These are phyloP conservation scores for Cladorrhinum samala DNA, from an alignment of 495 filamentous ascomycete species.

Conservation along the genomic window DNA sequence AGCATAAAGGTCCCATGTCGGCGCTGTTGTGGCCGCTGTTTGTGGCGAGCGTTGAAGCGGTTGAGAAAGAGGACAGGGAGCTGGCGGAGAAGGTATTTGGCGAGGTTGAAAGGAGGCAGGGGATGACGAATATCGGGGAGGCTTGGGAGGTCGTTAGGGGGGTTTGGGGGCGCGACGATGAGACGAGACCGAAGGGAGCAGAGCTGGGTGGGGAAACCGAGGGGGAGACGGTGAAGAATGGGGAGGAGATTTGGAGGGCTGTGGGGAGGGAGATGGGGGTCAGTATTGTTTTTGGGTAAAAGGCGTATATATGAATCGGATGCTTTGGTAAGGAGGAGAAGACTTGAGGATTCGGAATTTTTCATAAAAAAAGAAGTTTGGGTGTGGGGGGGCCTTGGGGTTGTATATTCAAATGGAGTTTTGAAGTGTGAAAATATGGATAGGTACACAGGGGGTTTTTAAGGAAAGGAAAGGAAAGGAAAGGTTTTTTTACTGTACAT, in stretches of 20 bases:
- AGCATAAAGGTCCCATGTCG: constrained; percentile 50
- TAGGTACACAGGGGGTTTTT: no score
- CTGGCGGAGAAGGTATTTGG: constrained; percentile 44
- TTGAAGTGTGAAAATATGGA: no score
- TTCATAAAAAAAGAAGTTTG: no score
- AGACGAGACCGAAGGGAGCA: constrained; percentile 1
- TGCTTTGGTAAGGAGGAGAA: no score
- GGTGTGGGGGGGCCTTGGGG: no score
- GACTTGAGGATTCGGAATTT: no score
- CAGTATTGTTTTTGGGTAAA: constrained; percentile 19
- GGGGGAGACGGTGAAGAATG: neutral
- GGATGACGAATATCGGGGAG: constrained; percentile 56
- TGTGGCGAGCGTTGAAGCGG: constrained; percentile 52
- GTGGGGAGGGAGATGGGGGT: constrained; percentile 19
- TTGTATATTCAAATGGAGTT: no score
- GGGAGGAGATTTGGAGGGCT: constrained; percentile 14
- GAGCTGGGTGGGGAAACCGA: neutral
- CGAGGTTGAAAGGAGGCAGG: constrained; percentile 46
- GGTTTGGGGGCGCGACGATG: constrained; percentile 49
- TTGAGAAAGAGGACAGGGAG: constrained; percentile 30
- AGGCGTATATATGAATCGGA: neutral
- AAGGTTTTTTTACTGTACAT: no score
- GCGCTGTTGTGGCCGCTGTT: constrained; percentile 58
- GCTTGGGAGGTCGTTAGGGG: constrained; percentile 53
- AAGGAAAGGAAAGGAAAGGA: no score